These are phyloP conservation scores for Aphanoascus verrucosus DNA, from an alignment of 2,329 filamentous ascomycete species.

Conservation along the genomic window DNA sequence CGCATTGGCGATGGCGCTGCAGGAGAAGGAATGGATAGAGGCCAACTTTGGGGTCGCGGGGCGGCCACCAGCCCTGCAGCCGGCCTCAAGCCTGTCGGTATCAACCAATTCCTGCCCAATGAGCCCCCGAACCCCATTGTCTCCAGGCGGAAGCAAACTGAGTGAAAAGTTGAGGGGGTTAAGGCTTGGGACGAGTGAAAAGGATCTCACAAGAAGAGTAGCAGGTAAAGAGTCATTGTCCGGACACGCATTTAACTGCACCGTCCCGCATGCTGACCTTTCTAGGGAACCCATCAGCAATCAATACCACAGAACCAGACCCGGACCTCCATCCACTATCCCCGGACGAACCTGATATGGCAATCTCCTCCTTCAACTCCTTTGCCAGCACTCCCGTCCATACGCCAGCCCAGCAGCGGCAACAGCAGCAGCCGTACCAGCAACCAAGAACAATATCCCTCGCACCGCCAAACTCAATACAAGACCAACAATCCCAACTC, in stretches of 20 bases:
- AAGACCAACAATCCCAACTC: slow-evolving; percentile 25
- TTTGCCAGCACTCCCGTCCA: slow-evolving; percentile 41
- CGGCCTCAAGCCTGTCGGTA: slow-evolving; percentile 28
- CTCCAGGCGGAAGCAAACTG: slow-evolving; percentile 57
- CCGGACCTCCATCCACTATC: slow-evolving; percentile 43
- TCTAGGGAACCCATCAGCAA: slow-evolving; percentile 2
- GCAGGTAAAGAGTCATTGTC: slow-evolving; percentile 38
- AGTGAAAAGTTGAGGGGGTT: slow-evolving; percentile 71
- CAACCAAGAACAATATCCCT: slow-evolving; percentile 24
- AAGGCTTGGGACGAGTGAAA: slow-evolving; percentile 62
- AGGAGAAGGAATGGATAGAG: slow-evolving; percentile 78
- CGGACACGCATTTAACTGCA: not conserved
- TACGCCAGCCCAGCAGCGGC: slow-evolving; percentile 16
- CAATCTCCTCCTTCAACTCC: slow-evolving; percentile 51
- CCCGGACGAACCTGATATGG: slow-evolving; percentile 52
- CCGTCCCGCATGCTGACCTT: not conserved
- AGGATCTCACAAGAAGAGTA: slow-evolving; percentile 47
- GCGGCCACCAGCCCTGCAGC: slow-evolving; percentile 27
- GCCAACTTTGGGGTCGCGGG: slow-evolving; percentile 56
- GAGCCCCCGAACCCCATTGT: slow-evolving; percentile 47
- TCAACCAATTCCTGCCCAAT: slow-evolving; percentile 18
- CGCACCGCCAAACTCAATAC: slow-evolving; percentile 31
- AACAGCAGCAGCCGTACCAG: not conserved
- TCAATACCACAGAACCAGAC: slow-evolving; percentile 16
- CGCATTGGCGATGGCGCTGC: slow-evolving; percentile 69